phyloP scores from a whole-genome alignment of 2,329 filamentous ascomycete genomes.

The Spiromastix sp. region DNA sequence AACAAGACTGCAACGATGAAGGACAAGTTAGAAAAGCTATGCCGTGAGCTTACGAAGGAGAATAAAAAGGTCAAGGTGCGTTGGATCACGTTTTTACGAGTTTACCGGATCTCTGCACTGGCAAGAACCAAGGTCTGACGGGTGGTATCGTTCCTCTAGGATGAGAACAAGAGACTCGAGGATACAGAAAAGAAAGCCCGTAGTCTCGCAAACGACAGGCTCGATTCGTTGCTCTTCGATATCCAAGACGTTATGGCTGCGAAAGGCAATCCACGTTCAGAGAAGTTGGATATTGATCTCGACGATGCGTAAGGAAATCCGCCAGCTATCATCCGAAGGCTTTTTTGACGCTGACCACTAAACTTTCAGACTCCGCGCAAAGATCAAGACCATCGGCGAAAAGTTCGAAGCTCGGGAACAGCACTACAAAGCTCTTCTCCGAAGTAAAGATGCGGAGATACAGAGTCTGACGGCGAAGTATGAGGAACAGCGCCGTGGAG shows the following conservation, averaged over 20 bases:
- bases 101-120: conserved; percentile 7
- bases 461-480: conserved; percentile 81
- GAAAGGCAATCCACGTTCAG: conserved; percentile 71
- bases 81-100: conserved; percentile 7
- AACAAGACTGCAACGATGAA: conserved; percentile 85
- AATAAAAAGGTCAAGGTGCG: conserved; percentile 95
- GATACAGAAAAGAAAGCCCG: conserved; percentile 77
- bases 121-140: conserved; percentile 5
- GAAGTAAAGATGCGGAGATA: conserved; percentile 91
- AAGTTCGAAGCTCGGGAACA: conserved; percentile 94
- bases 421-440: conserved; percentile 83
- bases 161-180: conserved; percentile 86
- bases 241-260: conserved; percentile 82
- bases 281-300: conserved; percentile 72
- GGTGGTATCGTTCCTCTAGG: conserved; percentile 38
- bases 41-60: conserved; percentile 85
- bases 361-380: conserved; percentile 48
- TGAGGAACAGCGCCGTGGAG: conserved; percentile 80
- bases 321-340: conserved; percentile 5
- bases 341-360: conserved; percentile 7
- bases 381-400: conserved; percentile 85
- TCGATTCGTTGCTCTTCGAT: conserved; percentile 68
- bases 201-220: conserved; percentile 72
- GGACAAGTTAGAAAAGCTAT: conserved; percentile 94
- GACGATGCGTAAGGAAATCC: conserved; percentile 65